These are phyloP conservation scores for Talaromyces sp. DNA, from an alignment of 2,329 filamentous ascomycete species.

Conservation along the genomic window DNA sequence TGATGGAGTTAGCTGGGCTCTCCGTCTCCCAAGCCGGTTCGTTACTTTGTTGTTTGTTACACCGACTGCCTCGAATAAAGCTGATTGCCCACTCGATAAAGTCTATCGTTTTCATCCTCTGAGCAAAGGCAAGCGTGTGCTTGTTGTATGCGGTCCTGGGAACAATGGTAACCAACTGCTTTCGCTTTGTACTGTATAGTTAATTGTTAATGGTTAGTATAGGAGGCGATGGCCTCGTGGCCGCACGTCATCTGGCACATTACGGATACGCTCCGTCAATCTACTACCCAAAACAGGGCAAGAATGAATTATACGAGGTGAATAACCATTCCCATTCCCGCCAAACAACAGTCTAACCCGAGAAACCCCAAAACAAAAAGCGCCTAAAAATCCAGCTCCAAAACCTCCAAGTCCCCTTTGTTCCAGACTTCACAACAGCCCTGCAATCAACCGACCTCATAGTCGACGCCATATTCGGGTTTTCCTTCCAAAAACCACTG, in stretches of 20 bases:
- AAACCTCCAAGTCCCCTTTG: conserved; percentile 77
- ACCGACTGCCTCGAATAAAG: not conserved
- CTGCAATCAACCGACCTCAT: conserved; percentile 69
- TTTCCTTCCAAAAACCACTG: conserved; percentile 87
- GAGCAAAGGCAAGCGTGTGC: conserved; percentile 62
- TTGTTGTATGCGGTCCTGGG: conserved; percentile 86
- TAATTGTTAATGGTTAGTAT: not conserved
- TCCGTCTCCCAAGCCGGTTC: conserved; percentile 85
- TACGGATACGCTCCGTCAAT: conserved; percentile 86
- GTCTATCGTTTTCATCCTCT: conserved; percentile 81
- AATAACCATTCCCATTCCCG: conserved; percentile 9
- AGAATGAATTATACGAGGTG: conserved; percentile 84
- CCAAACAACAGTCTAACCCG: not conserved
- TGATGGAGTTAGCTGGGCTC: conserved; percentile 94
- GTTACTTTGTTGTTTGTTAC: not conserved
- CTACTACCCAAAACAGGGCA: conserved; percentile 89
- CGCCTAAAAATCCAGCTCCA: conserved; percentile 79
- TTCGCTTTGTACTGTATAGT: not conserved
- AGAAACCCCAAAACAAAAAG: conserved; percentile 43
- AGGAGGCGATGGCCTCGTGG: conserved; percentile 93
- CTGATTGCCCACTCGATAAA: conserved; percentile 28
- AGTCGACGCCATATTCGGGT: conserved; percentile 91
- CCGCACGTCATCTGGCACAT: conserved; percentile 82
- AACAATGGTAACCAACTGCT: conserved; percentile 48
- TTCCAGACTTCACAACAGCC: conserved; percentile 67